phyloP scores from a whole-genome alignment of 257 asterid genomes.

The Verbascum thapsus region DNA sequence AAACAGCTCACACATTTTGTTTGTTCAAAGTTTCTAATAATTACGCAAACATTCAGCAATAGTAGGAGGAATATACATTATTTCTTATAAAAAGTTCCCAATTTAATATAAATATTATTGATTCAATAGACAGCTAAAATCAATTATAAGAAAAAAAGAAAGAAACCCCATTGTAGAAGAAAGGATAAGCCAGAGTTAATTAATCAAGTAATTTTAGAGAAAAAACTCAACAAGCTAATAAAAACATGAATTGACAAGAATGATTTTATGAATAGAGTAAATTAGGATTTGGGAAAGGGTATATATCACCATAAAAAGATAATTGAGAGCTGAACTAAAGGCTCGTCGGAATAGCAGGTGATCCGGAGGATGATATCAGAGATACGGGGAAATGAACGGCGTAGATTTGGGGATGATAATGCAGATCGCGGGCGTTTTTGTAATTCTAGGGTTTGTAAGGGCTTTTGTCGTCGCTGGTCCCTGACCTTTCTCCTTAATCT shows the following conservation, averaged over 20 bases:
- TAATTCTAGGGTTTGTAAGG: slow-evolving; percentile 45
- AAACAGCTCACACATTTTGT: slow-evolving; percentile 12
- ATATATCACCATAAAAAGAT: slow-evolving; percentile 20
- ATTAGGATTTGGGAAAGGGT: neutral
- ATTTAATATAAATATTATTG: neutral
- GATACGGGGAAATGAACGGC: slow-evolving; percentile 39
- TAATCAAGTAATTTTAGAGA: neutral
- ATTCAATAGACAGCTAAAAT: neutral
- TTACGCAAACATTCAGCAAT: neutral
- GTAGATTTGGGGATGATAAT: slow-evolving; percentile 41
- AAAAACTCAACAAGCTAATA: neutral
- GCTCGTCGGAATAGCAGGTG: slow-evolving; percentile 20
- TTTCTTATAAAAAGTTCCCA: neutral
- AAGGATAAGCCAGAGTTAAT: neutral
- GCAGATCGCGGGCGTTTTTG: slow-evolving; percentile 39
- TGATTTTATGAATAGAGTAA: slow-evolving; percentile 2
- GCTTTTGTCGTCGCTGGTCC: slow-evolving; percentile 9
- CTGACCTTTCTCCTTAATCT: no score
- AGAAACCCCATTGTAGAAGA: neutral
- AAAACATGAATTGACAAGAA: neutral
- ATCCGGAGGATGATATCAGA: slow-evolving; percentile 29
- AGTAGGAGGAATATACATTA: slow-evolving; percentile 11
- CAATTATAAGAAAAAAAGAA: neutral
- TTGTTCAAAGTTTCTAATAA: no score
- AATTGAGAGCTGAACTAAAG: slow-evolving; percentile 12